These are phyloP conservation scores for Penicillium ucsense DNA, from an alignment of 495 filamentous ascomycete genomes.

Conservation along the genomic window DNA sequence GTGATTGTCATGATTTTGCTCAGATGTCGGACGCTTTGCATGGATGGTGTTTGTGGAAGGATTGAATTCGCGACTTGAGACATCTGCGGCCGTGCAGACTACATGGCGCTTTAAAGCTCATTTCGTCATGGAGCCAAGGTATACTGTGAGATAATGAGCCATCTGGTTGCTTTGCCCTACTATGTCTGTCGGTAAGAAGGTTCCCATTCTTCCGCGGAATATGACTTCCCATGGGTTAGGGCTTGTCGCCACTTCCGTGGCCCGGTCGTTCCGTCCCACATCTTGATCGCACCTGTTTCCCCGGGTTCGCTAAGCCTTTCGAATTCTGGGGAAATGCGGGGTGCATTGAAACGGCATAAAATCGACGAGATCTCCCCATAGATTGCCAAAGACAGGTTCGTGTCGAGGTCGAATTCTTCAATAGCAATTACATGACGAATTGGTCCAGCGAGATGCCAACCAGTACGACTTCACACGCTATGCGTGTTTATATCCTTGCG, in stretches of 20 bases:
- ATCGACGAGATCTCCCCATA: neutral
- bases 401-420: neutral
- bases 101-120: too few relatives aligned
- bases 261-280: neutral
- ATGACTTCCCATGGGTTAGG: neutral
- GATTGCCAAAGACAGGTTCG: neutral
- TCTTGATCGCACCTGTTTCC: neutral
- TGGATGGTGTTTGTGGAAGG: neutral
- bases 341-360: neutral
- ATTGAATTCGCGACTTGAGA: neutral
- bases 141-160: too few relatives aligned
- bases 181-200: neutral
- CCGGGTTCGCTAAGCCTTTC: neutral
- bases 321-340: constrained; percentile 2
- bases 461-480: neutral
- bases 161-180: neutral
- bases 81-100: neutral
- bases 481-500: constrained; percentile 11
- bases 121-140: too few relatives aligned
- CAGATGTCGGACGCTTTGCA: neutral
- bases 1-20: neutral
- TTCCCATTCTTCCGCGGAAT: neutral
- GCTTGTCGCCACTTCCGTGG: neutral
- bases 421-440: neutral
- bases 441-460: neutral